Evolutionary conservation across 1,284 basidiomycete genomes (phyloP), one percentile per base, ranked within the genome.

Genomic region (Sporisorium graminicola): DNA sequence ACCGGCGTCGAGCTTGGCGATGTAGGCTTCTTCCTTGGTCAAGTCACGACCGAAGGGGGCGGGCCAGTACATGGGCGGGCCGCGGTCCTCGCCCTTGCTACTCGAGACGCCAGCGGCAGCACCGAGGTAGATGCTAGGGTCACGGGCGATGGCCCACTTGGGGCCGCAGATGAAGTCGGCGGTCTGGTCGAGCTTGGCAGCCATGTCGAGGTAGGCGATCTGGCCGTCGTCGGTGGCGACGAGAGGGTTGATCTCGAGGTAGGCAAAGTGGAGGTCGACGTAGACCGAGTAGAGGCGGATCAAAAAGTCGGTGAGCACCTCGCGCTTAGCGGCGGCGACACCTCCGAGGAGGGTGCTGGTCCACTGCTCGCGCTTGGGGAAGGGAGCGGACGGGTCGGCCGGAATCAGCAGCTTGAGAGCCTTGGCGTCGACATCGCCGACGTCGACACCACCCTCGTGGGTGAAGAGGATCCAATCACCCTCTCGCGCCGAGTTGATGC

Each of bases 231-330:
- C 95, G 82, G 98, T 91, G 85, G 94, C 93, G 85, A 99, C 93
- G 69, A 99, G 91, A 50, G 97, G 97, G 90, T 99, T 99, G 88
- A 99, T 99, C 88, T 99, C 96, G 86, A 99, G 94, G 89, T 99
- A 99, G 46, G 96, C 94, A 86, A 98, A 86, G 81, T 85, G 86
- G 66, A 86, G 85, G 87, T 98, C 94, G 81, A 96, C 95, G 87
- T 98, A 98, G 83, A 98, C 94, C 78, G 91, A 92, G 90, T 98
- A 99, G 51, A 99, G 91, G 74, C 96, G 91, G 86, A 93, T 90
- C 83, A 99, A 89, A 88, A 98, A 99, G 88, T 99, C 83, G 66
- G 83, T 85, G 10, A 85, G 77, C 37, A 79, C 61, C 69, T 84
- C 77, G 56, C 82, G 80, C 70, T 83, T 84, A 52, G 71, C 65